phyloP scores from a whole-genome alignment of 2,329 filamentous ascomycete species.

The Aspergillus sp. region DNA sequence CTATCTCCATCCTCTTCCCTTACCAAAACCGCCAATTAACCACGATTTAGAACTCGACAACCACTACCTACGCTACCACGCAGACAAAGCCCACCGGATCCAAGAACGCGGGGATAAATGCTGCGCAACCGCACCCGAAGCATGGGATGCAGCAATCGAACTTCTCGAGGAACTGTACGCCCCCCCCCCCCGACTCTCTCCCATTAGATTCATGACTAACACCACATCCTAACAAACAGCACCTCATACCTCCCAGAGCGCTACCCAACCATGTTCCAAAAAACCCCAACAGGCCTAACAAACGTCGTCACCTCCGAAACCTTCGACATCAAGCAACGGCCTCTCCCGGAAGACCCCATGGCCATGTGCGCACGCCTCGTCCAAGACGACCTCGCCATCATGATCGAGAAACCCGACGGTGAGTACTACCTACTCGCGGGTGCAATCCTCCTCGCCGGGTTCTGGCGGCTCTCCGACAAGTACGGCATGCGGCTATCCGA shows the following conservation, averaged over 20 bases:
- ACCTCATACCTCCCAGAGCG: slow-evolving; percentile 68
- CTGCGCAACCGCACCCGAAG: slow-evolving; percentile 67
- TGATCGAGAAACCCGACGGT: slow-evolving; percentile 74
- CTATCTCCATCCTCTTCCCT: not conserved
- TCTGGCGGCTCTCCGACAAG: slow-evolving; percentile 82
- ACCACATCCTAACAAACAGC: slow-evolving; percentile 20
- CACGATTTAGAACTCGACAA: slow-evolving; percentile 69
- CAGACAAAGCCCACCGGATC: slow-evolving; percentile 69
- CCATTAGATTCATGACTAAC: not conserved
- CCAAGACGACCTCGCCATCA: slow-evolving; percentile 81
- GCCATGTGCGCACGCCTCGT: slow-evolving; percentile 68
- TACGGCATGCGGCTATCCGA: slow-evolving; percentile 74
- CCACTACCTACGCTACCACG: slow-evolving; percentile 71
- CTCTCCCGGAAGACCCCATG: slow-evolving; percentile 76
- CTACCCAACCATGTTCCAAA: slow-evolving; percentile 69
- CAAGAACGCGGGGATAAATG: slow-evolving; percentile 65
- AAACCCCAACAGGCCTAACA: slow-evolving; percentile 64
- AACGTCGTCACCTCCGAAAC: slow-evolving; percentile 71
- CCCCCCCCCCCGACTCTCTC: not conserved
- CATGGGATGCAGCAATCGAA: slow-evolving; percentile 71
- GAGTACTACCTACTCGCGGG: slow-evolving; percentile 80
- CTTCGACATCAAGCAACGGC: slow-evolving; percentile 66
- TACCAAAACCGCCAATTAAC: not conserved
- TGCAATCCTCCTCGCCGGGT: slow-evolving; percentile 72
- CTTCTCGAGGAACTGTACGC: slow-evolving; percentile 68